Evolutionary conservation across 2,329 filamentous ascomycete species (phyloP).

Genomic region (Monosporascus sp.): DNA sequence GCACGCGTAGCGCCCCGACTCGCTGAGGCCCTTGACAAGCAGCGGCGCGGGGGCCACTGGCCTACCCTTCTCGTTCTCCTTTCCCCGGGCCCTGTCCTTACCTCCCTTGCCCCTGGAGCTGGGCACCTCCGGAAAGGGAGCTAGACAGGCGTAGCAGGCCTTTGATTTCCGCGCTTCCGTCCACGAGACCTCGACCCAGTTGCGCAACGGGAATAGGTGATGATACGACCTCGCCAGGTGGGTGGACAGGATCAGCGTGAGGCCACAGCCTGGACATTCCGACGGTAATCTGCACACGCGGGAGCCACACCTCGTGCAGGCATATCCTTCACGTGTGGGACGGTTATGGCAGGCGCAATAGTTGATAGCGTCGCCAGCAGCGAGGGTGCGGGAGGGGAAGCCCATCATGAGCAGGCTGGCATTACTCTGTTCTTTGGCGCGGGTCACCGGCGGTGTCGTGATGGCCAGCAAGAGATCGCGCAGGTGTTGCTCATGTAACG

Average conservation of each 20-base stretch:
- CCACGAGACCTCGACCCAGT: conserved; percentile 91
- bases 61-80: conserved; percentile 11
- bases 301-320: conserved; percentile 79
- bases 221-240: conserved; percentile 91
- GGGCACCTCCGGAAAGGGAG: conserved; percentile 57
- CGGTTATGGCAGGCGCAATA: conserved; percentile 89
- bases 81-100: conserved; percentile 14
- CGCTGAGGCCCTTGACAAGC: conserved; percentile 61
- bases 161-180: conserved; percentile 53
- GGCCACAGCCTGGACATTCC: conserved; percentile 83
- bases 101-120: conserved; percentile 13
- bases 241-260: conserved; percentile 91
- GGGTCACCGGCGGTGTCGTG: conserved; percentile 83
- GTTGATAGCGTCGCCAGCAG: conserved; percentile 57
- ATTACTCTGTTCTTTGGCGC: conserved; percentile 52
- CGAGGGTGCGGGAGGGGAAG: conserved; percentile 81
- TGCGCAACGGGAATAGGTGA: conserved; percentile 82
- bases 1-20: conserved; percentile 85
- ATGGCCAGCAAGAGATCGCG: conserved; percentile 81
- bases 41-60: conserved; percentile 10
- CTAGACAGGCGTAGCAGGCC: conserved; percentile 74
- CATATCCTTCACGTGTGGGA: conserved; percentile 77
- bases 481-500: conserved; percentile 81
- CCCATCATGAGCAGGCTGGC: conserved; percentile 90
- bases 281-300: conserved; percentile 88